These are phyloP conservation scores for Nicotiana attenuata DNA, from an alignment of 257 asterid species.

Conservation along the genomic window DNA sequence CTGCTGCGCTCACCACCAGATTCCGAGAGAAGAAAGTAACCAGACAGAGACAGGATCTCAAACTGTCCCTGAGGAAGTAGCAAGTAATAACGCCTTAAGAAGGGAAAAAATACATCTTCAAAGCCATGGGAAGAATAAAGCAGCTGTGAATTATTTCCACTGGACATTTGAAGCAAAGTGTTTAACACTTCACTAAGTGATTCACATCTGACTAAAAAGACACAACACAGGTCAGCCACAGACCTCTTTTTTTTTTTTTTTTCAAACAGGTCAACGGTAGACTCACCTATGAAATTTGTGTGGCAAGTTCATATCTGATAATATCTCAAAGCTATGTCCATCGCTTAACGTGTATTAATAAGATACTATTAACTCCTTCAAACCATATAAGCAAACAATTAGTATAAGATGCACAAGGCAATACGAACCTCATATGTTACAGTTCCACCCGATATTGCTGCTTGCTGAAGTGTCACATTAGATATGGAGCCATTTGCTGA, in stretches of 20 bases:
- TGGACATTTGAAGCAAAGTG: background rate
- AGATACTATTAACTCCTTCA: background rate
- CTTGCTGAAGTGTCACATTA: constrained; percentile 16
- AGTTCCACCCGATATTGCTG: constrained; percentile 15
- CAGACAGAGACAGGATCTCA: constrained; percentile 22
- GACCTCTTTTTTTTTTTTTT: background rate
- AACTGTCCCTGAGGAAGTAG: constrained; percentile 20
- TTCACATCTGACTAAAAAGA: background rate
- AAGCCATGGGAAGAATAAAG: background rate
- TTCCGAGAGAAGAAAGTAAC: constrained; percentile 15
- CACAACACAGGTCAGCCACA: background rate
- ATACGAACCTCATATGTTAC: constrained; percentile 20
- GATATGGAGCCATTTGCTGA: constrained; percentile 23
- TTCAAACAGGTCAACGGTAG: background rate
- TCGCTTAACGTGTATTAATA: background rate
- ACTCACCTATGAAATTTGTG: background rate
- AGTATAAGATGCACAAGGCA: background rate
- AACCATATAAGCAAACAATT: background rate
- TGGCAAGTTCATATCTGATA: background rate
- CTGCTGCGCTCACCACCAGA: constrained; percentile 13
- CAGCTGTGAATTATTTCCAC: background rate
- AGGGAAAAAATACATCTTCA: background rate
- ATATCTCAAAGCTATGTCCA: background rate
- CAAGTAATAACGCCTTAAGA: background rate
- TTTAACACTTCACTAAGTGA: background rate